Base-by-base conservation (phyloP, 129 eudicot genomes). In the Lactuca saligna region DNA sequence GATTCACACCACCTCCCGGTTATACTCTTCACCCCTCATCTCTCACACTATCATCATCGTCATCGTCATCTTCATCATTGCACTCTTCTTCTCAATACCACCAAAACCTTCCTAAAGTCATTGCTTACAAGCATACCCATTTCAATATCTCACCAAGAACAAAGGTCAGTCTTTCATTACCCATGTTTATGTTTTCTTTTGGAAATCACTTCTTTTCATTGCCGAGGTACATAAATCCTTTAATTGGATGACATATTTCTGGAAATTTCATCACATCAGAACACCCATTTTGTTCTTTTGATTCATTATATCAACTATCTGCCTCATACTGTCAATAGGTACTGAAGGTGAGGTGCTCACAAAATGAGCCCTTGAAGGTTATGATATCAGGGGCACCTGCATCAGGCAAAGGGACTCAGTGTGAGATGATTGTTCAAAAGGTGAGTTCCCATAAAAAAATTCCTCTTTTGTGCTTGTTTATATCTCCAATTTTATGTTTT, bases 321-420 rank as follows among this genome's bases (percentile, higher is more conserved):
- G 29, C 9, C 49, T 68, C 31, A 10, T 32, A 20, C 37, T 66
- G 51, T 42, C 37, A 63, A 72, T 83, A 85, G 85, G 83, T 79
- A 64, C 49, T 78, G 57, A 82, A 67, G 78, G 81, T 91, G 17
- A 48, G 61, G 41, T 86, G 87, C 71, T 76, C 88, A n/a, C 75
- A 74, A 78, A 81, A 64, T 71, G 94, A 80, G 78, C 97, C 96
- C 10, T 58, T 88, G 66, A 91, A 84, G 79, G 94, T 91, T 78
- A 88, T 91, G 96, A 91, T 91, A 68, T 91, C 97, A 38, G 96
- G 97, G 61, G 97, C 97, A 13, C 97, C 96, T 17, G 97, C 97
- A 56, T 91, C 97, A 54, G 97, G 96, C 42, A 91, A 91, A 88
- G 97, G 97, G 79, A 91, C 97, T 59, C 97, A 88, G 33, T 91